These are phyloP conservation scores for Grosmannia serpens DNA, from an alignment of 2,329 filamentous ascomycete species.

Conservation along the genomic window DNA sequence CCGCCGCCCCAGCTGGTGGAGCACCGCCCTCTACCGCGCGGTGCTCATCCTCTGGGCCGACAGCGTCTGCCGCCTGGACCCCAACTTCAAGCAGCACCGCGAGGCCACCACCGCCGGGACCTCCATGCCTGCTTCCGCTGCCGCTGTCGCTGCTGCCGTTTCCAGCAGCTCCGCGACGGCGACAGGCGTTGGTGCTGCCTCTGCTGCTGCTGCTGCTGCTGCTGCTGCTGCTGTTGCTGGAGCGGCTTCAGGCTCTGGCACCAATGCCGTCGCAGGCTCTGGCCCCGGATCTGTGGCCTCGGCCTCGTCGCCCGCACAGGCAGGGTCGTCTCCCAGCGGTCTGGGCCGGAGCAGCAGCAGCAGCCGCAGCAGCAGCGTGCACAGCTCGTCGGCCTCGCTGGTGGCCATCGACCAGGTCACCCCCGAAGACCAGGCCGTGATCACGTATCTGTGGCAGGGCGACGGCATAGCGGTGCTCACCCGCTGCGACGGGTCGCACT, in stretches of 20 bases:
- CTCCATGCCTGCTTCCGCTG: neutral
- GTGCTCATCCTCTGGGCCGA: constrained; percentile 52
- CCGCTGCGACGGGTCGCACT: constrained; percentile 19
- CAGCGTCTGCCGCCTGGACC: constrained; percentile 39
- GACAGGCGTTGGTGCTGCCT: neutral
- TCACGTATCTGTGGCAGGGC: constrained; percentile 26
- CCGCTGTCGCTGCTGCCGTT: neutral
- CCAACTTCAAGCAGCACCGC: constrained; percentile 19
- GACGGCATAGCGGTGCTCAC: constrained; percentile 26
- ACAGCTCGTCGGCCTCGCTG: neutral
- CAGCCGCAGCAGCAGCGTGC: neutral
- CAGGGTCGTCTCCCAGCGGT: neutral
- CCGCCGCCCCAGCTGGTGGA: constrained; percentile 58
- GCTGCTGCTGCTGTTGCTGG: neutral
- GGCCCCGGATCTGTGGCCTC: neutral
- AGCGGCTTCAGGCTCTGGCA: neutral
- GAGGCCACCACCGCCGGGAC: constrained; percentile 5
- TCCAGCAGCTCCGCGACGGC: neutral
- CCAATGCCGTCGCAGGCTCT: neutral
- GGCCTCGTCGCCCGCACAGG: neutral
- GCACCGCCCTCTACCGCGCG: constrained; percentile 57
- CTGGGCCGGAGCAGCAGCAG: neutral
- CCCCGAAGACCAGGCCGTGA: constrained; percentile 25
- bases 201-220: neutral
- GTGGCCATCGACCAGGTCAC: constrained; percentile 29